phyloP scores from a whole-genome alignment of 305 asterid species.

The Striga hermonthica region DNA sequence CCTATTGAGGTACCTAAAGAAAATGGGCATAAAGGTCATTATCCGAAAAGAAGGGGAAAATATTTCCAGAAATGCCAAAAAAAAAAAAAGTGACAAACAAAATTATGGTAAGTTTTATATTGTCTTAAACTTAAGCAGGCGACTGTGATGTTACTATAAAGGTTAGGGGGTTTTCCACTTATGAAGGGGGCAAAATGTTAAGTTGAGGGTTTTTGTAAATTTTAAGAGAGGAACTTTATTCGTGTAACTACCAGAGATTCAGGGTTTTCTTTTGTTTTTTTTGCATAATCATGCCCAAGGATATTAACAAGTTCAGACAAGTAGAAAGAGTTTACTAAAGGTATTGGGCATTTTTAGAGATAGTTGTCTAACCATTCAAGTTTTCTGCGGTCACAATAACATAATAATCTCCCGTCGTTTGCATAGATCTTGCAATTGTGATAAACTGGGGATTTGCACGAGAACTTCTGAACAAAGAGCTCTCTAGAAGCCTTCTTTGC shows the following conservation, averaged over 20 bases:
- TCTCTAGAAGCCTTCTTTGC: slow-evolving; percentile 75
- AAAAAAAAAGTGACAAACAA: background rate
- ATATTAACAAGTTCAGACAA: slow-evolving; percentile 4
- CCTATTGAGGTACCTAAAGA: slow-evolving; percentile 69
- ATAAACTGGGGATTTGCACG: slow-evolving; percentile 96
- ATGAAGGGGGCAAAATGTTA: background rate
- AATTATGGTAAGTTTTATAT: background rate
- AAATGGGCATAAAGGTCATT: background rate
- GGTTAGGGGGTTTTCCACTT: background rate
- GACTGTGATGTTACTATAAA: background rate
- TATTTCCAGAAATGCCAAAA: background rate
- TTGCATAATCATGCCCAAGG: background rate
- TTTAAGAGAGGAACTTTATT: background rate
- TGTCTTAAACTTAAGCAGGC: background rate
- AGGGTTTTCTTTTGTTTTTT: too few species aligned
- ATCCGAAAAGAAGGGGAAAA: background rate
- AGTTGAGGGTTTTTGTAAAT: background rate
- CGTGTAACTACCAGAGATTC: background rate
- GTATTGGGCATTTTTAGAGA: background rate
- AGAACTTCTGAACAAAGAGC: slow-evolving; percentile 82
- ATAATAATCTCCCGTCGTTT: slow-evolving; percentile 84
- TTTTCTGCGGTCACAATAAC: slow-evolving; percentile 90
- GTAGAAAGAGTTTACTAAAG: slow-evolving; percentile 15
- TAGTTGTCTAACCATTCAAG: slow-evolving; percentile 76
- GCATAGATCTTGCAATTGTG: slow-evolving; percentile 96